Percentiles rank a stretch among this genome's conserved stretches.
These are phyloP conservation scores for Clathrus columnatus DNA, from an alignment of 768 basidiomycete species.

Conservation along the genomic window DNA sequence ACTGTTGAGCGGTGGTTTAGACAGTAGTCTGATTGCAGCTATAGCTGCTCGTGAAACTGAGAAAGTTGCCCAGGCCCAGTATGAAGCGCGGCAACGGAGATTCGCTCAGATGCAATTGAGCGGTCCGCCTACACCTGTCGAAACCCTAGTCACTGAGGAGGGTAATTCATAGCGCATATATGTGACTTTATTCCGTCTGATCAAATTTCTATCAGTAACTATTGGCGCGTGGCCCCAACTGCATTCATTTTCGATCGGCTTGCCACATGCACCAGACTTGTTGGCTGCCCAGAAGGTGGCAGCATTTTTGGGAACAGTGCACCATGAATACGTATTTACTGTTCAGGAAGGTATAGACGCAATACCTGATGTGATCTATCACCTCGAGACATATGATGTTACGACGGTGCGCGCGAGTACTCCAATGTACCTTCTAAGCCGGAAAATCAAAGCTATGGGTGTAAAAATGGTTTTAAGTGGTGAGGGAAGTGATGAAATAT, in stretches of 20 bases:
- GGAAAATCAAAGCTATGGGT: slow-evolving; percentile 99
- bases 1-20: slow-evolving; percentile 87
- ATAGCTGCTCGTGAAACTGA: slow-evolving; percentile 95
- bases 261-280: slow-evolving; percentile 91
- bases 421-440: slow-evolving; percentile 96
- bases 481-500: slow-evolving; percentile 95
- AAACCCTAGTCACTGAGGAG: slow-evolving; percentile 35
- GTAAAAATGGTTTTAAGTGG: slow-evolving; percentile 99
- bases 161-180: slow-evolving; percentile 31
- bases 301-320: slow-evolving; percentile 85
- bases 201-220: slow-evolving; percentile 36
- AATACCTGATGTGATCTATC: slow-evolving; percentile 94
- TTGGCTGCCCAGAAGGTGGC: slow-evolving; percentile 91
- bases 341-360: slow-evolving; percentile 97
- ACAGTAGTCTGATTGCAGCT: slow-evolving; percentile 91
- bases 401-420: slow-evolving; percentile 97
- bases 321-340: slow-evolving; percentile 97
- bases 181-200: not conserved
- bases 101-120: slow-evolving; percentile 39
- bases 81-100: slow-evolving; percentile 56
- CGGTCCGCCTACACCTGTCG: slow-evolving; percentile 49
- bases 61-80: slow-evolving; percentile 74
- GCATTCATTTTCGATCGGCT: slow-evolving; percentile 95
- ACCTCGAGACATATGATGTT: slow-evolving; percentile 97
- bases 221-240: slow-evolving; percentile 89